Conservation (phyloP, 2,329 filamentous ascomycete species). For the Neocatenulostroma microsporum region DNA sequence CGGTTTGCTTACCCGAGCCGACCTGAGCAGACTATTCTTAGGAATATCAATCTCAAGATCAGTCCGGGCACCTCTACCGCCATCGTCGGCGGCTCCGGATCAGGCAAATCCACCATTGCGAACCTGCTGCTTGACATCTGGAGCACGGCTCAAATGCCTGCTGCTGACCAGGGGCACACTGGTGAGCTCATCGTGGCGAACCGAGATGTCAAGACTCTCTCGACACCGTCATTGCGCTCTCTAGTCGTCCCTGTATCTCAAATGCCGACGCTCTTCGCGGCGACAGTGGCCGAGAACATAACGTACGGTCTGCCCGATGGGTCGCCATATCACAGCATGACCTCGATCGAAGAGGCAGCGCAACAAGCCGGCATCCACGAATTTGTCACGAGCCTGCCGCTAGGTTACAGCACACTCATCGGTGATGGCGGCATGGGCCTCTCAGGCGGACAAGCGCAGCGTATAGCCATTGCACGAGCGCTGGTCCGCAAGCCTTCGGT, state of each 20-base stretch:
- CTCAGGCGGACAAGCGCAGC: constrained; percentile 75
- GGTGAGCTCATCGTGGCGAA: constrained; percentile 52
- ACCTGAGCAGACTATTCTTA: constrained; percentile 48
- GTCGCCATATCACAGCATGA: constrained; percentile 43
- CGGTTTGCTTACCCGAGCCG: constrained; percentile 64
- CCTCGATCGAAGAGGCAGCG: constrained; percentile 43
- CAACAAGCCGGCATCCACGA: constrained; percentile 61
- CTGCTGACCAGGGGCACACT: constrained; percentile 12
- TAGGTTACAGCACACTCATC: constrained; percentile 63
- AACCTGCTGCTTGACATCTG: constrained; percentile 69
- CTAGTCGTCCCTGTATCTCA: constrained; percentile 64
- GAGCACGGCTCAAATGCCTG: constrained; percentile 53
- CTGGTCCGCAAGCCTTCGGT: constrained; percentile 63
- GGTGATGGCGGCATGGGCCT: constrained; percentile 68
- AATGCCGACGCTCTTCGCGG: constrained; percentile 67
- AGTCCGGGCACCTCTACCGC: constrained; percentile 58
- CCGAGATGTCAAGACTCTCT: constrained; percentile 49
- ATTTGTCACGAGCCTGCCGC: constrained; percentile 64
- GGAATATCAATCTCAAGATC: constrained; percentile 59
- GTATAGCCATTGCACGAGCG: constrained; percentile 72
- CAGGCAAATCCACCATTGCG: constrained; percentile 82
- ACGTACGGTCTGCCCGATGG: constrained; percentile 60
- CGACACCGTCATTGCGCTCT: constrained; percentile 53
- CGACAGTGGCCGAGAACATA: constrained; percentile 72
- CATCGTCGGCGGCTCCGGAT: constrained; percentile 75